These are phyloP conservation scores for Suillus fuscotomentosus DNA, from an alignment of 768 basidiomycete genomes.

Conservation along the genomic window DNA sequence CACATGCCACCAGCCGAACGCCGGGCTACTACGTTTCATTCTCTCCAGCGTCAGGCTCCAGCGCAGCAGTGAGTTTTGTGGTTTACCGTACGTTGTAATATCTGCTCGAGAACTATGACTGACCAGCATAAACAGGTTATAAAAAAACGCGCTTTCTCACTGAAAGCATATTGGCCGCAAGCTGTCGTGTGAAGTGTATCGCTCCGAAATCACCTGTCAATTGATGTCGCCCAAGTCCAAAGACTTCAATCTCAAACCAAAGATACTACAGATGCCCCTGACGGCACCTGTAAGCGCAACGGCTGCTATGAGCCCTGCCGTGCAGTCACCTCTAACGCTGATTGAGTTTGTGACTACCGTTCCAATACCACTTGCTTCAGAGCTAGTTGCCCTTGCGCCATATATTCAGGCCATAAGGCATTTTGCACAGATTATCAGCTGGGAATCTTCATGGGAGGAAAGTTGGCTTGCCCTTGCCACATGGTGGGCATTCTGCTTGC, in stretches of 20 bases:
- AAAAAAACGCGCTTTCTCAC: not conserved
- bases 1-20: not conserved
- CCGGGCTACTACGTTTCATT: not conserved
- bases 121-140: not conserved
- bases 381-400: constrained; percentile 63
- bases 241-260: constrained; percentile 10
- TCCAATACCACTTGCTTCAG: constrained; percentile 58
- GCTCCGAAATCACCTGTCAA: not conserved
- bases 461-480: constrained; percentile 62
- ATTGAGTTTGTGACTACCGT: constrained; percentile 56
- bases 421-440: constrained; percentile 50
- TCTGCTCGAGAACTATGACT: not conserved
- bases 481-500: constrained; percentile 81
- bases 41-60: not conserved
- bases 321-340: constrained; percentile 12
- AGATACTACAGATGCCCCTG: constrained; percentile 14
- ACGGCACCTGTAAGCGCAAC: constrained; percentile 7
- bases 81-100: not conserved
- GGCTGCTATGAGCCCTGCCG: not conserved
- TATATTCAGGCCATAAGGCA: constrained; percentile 43
- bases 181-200: not conserved
- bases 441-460: constrained; percentile 58
- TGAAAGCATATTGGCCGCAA: not conserved
- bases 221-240: constrained; percentile 8
- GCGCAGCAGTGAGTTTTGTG: not conserved